These are phyloP conservation scores for Thoreauomyces humboldtii DNA, from an alignment of 192 early-diverging fungal species.

Conservation along the genomic window DNA sequence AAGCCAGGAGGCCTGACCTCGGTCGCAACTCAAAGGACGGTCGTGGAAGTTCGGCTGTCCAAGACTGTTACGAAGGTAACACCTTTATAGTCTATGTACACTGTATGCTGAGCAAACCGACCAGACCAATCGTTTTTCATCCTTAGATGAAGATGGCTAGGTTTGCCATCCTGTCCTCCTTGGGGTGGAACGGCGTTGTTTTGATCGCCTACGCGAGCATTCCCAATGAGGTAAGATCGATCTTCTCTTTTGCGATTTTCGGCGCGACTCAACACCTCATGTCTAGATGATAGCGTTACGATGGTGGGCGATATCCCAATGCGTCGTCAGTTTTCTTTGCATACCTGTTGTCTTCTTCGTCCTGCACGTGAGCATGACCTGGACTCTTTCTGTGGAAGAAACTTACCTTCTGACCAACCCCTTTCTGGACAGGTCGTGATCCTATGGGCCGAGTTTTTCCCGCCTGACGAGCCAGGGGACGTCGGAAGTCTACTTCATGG, in stretches of 20 bases:
- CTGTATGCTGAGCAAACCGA: too few relatives aligned
- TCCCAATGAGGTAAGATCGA: not conserved
- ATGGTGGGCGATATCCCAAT: not conserved
- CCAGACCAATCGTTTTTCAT: too few relatives aligned
- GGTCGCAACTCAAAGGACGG: not conserved
- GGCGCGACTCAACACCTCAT: too few relatives aligned
- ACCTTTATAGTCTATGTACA: too few relatives aligned
- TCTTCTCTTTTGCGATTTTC: too few relatives aligned
- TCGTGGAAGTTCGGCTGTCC: not conserved
- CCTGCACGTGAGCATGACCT: too few relatives aligned
- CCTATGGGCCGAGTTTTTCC: not conserved
- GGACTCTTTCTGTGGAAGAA: too few relatives aligned
- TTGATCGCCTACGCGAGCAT: not conserved
- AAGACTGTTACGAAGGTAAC: not conserved
- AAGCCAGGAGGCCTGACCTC: not conserved
- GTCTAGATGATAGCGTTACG: not conserved
- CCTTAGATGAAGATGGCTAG: conserved; percentile 1
- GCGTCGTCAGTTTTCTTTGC: not conserved
- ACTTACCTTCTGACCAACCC: too few relatives aligned
- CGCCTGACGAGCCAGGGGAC: not conserved
- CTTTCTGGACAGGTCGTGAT: not conserved
- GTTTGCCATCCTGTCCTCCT: not conserved
- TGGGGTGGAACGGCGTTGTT: not conserved
- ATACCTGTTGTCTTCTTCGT: too few relatives aligned
- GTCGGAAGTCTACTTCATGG: not conserved